Percentiles rank a stretch among this genome's conserved stretches.
phyloP scores from a whole-genome alignment of 768 basidiomycete genomes.

The Boletellus sp. region DNA sequence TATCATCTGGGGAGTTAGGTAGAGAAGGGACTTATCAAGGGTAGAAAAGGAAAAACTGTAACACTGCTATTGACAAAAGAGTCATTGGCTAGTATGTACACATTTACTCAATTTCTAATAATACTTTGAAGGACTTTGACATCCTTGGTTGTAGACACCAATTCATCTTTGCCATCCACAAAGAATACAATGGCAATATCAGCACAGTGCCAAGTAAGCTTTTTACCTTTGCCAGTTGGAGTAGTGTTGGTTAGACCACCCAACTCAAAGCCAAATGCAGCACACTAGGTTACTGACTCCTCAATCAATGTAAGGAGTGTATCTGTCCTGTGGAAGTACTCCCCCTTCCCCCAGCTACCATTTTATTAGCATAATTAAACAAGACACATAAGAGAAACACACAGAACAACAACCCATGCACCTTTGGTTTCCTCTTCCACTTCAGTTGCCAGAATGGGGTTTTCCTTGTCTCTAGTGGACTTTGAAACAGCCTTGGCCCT shows the following conservation, averaged over 20 bases:
- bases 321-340: not conserved
- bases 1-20: no score
- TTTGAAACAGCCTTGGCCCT: not conserved
- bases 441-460: not conserved
- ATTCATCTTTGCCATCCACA: not conserved
- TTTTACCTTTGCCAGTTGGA: not conserved
- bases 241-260: not conserved
- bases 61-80: no score
- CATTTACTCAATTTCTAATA: not conserved
- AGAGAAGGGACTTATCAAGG: no score
- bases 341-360: not conserved
- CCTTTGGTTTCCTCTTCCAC: not conserved
- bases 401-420: not conserved
- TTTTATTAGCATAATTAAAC: not conserved
- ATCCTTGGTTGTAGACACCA: not conserved
- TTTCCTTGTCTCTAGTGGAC: not conserved
- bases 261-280: not conserved
- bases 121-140: not conserved
- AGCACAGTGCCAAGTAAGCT: not conserved
- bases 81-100: no score
- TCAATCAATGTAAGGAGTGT: not conserved
- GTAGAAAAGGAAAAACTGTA: no score
- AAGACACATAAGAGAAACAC: not conserved
- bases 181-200: not conserved
- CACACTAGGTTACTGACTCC: not conserved